Conservation (phyloP, 345 rosid species). For the Lenwebbia sp. region DNA sequence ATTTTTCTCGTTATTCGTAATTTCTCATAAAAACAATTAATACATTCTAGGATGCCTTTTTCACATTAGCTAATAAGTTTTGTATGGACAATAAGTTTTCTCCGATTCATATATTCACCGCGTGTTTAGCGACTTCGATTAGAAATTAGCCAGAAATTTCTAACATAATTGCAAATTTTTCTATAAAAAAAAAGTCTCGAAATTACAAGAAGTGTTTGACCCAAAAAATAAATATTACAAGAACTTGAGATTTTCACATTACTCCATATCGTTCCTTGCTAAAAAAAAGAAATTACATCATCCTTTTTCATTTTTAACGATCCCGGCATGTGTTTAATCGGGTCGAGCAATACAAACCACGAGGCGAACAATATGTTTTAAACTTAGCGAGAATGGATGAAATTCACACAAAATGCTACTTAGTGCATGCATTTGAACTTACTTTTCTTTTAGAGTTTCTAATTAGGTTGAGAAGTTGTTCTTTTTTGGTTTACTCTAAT, state of each 20-base stretch:
- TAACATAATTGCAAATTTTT: background rate
- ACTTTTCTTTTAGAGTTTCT: no score
- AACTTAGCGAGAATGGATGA: background rate
- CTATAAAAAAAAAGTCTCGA: background rate
- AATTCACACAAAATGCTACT: background rate
- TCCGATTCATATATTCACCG: no score
- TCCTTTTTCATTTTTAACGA: no score
- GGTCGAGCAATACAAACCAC: no score
- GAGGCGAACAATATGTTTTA: no score
- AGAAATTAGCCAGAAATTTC: background rate
- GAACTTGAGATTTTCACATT: background rate
- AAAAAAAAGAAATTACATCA: background rate
- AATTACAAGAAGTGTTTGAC: background rate
- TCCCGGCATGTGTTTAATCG: no score
- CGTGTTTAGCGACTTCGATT: background rate
- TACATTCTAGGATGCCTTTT: background rate
- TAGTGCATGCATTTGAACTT: background rate
- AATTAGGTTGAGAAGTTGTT: background rate
- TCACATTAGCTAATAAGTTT: background rate
- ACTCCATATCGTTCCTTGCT: background rate
- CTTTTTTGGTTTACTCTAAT: no score
- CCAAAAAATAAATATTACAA: background rate
- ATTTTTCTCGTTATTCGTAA: background rate
- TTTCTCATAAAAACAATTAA: background rate
- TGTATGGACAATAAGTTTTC: background rate